A percentile compares a stretch with the other conserved stretches of the same genome.
These are phyloP conservation scores for Lentinula sp. DNA, from an alignment of 768 basidiomycete genomes.

Conservation along the genomic window DNA sequence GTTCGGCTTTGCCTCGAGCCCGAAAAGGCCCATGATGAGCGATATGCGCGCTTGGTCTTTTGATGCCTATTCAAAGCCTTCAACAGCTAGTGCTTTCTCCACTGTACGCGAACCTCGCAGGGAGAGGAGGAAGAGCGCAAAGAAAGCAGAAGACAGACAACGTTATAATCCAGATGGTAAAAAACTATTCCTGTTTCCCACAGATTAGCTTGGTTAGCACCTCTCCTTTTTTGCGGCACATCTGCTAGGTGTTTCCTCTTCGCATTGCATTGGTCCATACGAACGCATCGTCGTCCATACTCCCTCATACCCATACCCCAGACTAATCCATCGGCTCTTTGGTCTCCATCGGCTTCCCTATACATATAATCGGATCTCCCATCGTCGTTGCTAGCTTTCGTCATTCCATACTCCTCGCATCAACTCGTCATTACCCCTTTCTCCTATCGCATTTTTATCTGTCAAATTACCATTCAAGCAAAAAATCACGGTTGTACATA, in stretches of 20 bases:
- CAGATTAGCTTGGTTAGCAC: background rate
- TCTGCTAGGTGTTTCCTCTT: background rate
- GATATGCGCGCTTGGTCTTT: slow-evolving; percentile 24
- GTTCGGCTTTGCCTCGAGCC: slow-evolving; percentile 46
- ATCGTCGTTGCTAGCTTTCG: background rate
- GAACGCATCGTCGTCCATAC: background rate
- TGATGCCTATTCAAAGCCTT: background rate
- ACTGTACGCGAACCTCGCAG: slow-evolving; percentile 23
- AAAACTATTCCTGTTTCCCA: slow-evolving; percentile 64
- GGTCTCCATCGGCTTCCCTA: background rate
- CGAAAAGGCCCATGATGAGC: slow-evolving; percentile 16
- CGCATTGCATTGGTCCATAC: background rate
- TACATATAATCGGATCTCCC: background rate
- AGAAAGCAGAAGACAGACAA: background rate
- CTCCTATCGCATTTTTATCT: background rate
- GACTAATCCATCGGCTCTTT: background rate
- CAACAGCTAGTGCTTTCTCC: background rate
- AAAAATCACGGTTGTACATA: slow-evolving; percentile 1
- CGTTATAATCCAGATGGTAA: slow-evolving; percentile 26
- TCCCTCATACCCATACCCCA: background rate
- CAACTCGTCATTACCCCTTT: background rate
- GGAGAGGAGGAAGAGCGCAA: slow-evolving; percentile 37
- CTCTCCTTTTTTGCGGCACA: background rate
- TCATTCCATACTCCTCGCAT: slow-evolving; percentile 2
- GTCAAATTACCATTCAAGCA: background rate